A percentile compares a stretch with the other conserved stretches of the same genome.
Evolutionary conservation across 345 rosid genomes (phyloP).

Genomic region (Triadica sebifera): DNA sequence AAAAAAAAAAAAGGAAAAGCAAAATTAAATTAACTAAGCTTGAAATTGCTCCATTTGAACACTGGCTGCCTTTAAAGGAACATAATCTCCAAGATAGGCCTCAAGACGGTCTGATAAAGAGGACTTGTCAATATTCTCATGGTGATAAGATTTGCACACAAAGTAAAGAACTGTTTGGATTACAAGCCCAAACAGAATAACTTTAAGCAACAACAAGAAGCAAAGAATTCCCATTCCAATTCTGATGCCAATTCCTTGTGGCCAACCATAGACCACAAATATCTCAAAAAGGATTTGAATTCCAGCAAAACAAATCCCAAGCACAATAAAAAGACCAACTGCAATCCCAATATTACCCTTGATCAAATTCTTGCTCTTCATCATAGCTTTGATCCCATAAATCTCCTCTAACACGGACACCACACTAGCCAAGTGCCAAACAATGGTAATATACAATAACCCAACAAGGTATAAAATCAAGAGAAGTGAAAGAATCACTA

Average conservation of each 20-base stretch:
- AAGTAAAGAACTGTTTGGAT: slow-evolving; percentile 27
- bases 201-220: slow-evolving; percentile 7
- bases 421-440: slow-evolving; percentile 24
- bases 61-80: slow-evolving; percentile 9
- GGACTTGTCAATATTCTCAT: slow-evolving; percentile 11
- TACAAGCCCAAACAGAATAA: slow-evolving; percentile 26
- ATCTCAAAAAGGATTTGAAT: slow-evolving; percentile 17
- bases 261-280: slow-evolving; percentile 32
- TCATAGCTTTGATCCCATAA: slow-evolving; percentile 14
- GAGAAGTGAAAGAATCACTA: background rate
- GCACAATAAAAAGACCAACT: slow-evolving; percentile 2
- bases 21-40: background rate
- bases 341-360: slow-evolving; percentile 11
- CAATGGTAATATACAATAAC: slow-evolving; percentile 19
- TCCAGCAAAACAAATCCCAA: slow-evolving; percentile 17
- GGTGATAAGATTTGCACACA: slow-evolving; percentile 30
- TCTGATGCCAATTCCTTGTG: background rate
- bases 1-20: no score
- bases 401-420: slow-evolving; percentile 18
- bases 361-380: slow-evolving; percentile 16
- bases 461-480: slow-evolving; percentile 25
- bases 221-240: slow-evolving; percentile 8
- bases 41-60: slow-evolving; percentile 17
- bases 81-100: slow-evolving; percentile 7
- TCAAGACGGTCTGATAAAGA: slow-evolving; percentile 14